Percentiles rank a stretch among this genome's conserved stretches.
phyloP scores from a whole-genome alignment of 257 asterid genomes.

The Coffea eugenioides region DNA sequence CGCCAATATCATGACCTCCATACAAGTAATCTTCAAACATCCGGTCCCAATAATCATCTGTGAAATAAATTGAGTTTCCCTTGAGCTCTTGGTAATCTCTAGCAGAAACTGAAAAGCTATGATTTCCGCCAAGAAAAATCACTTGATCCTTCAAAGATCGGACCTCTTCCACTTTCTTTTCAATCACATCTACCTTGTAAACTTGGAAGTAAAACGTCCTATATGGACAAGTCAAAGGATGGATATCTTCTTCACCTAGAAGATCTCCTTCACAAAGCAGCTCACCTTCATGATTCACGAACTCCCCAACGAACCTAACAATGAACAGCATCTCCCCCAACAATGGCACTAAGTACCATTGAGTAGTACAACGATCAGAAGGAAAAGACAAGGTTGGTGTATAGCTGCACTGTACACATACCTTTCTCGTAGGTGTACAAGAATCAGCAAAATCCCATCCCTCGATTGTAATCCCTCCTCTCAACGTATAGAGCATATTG shows the following conservation, averaged over 20 bases:
- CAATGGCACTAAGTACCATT: slow-evolving; percentile 29
- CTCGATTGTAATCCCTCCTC: slow-evolving; percentile 4
- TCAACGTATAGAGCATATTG: background rate
- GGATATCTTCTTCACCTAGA: background rate
- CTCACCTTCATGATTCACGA: slow-evolving; percentile 26
- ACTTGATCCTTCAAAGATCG: slow-evolving; percentile 15
- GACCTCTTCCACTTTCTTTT: slow-evolving; percentile 18
- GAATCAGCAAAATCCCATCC: slow-evolving; percentile 4
- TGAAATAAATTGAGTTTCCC: slow-evolving; percentile 32
- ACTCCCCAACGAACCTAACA: slow-evolving; percentile 36
- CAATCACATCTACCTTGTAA: slow-evolving; percentile 11
- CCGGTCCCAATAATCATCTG: slow-evolving; percentile 40
- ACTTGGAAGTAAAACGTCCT: slow-evolving; percentile 28
- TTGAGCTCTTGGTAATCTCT: slow-evolving; percentile 12
- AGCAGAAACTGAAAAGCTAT: slow-evolving; percentile 14
- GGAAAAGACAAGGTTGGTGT: background rate
- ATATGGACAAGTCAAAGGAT: slow-evolving; percentile 21
- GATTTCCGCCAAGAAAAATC: slow-evolving; percentile 39
- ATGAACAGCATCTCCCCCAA: slow-evolving; percentile 9
- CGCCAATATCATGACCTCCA: slow-evolving; percentile 49
- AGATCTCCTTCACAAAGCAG: slow-evolving; percentile 32
- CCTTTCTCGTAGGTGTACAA: background rate
- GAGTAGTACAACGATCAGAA: background rate
- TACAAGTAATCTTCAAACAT: slow-evolving; percentile 25
- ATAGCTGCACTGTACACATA: background rate